Percentiles rank a stretch among this genome's conserved stretches.
phyloP scores from a whole-genome alignment of 805 yeast species.

The Cyberlindnera subsufficiens region DNA sequence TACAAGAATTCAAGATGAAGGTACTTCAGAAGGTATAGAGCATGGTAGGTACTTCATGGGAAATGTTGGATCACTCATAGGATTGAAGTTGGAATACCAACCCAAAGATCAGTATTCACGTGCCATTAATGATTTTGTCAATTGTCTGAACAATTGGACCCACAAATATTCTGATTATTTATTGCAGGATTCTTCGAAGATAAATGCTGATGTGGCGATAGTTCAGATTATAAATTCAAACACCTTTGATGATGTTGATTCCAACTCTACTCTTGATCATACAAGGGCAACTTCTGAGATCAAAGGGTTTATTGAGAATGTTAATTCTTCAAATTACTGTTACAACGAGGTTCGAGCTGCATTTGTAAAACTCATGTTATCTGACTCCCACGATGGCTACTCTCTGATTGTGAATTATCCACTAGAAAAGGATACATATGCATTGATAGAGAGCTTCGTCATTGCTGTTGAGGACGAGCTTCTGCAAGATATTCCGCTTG shows the following conservation, averaged over 20 bases:
- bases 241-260: slow-evolving; percentile 15
- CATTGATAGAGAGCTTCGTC: slow-evolving; percentile 11
- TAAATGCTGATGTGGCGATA: slow-evolving; percentile 17
- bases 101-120: background rate
- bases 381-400: slow-evolving; percentile 4
- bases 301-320: slow-evolving; percentile 9
- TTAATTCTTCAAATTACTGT: slow-evolving; percentile 27
- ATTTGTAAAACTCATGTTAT: slow-evolving; percentile 23
- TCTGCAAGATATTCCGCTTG: background rate
- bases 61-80: slow-evolving; percentile 5
- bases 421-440: slow-evolving; percentile 29
- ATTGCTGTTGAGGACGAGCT: slow-evolving; percentile 19
- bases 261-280: background rate
- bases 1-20: slow-evolving; percentile 27
- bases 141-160: slow-evolving; percentile 18
- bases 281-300: background rate
- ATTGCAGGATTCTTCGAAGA: slow-evolving; percentile 6
- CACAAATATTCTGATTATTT: slow-evolving; percentile 24
- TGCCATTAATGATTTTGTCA: slow-evolving; percentile 10
- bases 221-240: slow-evolving; percentile 27
- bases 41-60: slow-evolving; percentile 7
- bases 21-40: slow-evolving; percentile 2
- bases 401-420: slow-evolving; percentile 31
- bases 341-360: slow-evolving; percentile 32
- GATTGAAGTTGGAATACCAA: background rate